Evolutionary conservation across 768 basidiomycete genomes (phyloP).

Genomic region (Pulveroboletus sp.): DNA sequence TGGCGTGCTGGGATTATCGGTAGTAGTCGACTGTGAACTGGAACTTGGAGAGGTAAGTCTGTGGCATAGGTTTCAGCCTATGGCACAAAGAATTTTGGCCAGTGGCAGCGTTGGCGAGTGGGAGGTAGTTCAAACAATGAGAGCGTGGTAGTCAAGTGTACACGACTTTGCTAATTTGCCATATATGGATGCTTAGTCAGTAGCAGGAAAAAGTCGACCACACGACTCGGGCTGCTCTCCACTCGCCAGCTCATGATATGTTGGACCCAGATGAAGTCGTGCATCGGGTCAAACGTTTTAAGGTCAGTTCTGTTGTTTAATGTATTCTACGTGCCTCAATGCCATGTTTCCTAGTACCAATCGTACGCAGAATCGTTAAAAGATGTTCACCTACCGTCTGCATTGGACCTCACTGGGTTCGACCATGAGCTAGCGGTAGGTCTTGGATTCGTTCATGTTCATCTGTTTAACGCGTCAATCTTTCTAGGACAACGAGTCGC

Average conservation of each 20-base stretch:
- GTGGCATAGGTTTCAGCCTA: too few relatives aligned
- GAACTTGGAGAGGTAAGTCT: too few relatives aligned
- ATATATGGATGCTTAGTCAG: slow-evolving; percentile 12
- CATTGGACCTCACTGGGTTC: slow-evolving; percentile 51
- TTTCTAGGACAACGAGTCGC: slow-evolving; percentile 68
- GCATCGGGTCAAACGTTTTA: slow-evolving; percentile 49
- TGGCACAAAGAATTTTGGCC: too few relatives aligned
- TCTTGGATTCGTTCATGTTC: neutral
- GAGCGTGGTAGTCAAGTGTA: too few relatives aligned
- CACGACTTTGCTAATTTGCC: too few relatives aligned
- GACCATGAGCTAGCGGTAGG: slow-evolving; percentile 58
- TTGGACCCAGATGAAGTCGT: slow-evolving; percentile 22
- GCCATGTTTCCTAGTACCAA: slow-evolving; percentile 53
- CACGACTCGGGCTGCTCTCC: too few relatives aligned
- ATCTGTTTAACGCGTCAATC: neutral
- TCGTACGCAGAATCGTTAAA: slow-evolving; percentile 68
- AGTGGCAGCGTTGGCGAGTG: too few relatives aligned
- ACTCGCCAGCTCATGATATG: slow-evolving; percentile 10
- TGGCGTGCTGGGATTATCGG: too few relatives aligned
- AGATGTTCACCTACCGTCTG: slow-evolving; percentile 69
- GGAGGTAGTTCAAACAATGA: too few relatives aligned
- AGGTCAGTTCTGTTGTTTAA: slow-evolving; percentile 30
- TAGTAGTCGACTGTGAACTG: too few relatives aligned
- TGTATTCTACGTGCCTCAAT: neutral
- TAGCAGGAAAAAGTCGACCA: too few relatives aligned